Evolutionary conservation across 768 basidiomycete species (phyloP), one percentile per base, ranked within the genome.

Genomic region (Melanogaster broomeanus): DNA sequence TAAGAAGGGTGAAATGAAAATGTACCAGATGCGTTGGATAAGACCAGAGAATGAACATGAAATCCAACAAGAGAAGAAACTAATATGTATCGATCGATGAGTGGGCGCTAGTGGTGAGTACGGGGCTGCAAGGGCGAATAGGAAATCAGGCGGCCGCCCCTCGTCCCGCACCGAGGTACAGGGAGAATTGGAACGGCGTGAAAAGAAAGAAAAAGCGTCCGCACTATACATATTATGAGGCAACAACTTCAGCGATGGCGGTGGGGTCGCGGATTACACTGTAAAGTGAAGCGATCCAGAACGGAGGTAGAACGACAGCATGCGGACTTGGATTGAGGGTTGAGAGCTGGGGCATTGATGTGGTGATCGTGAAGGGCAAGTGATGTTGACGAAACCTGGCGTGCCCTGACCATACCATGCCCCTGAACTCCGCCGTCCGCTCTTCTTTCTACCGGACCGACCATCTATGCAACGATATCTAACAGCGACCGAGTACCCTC

Each of bases 141-240:
- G 40, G 60, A 56, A 64, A 68, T 48, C 46, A 67, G 58, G 67
- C 72, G 57, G 72, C 62, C 69, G 59, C 51, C 57, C 48, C 51
- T 45, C 44, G 45, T 51, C 57, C 46, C 53, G 49, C 48, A 61
- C 46, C 22, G 42, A 56, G 19, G 28, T 46, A 47, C 19, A 46
- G 44, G 15, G n/a, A 48, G 19, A 52, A 48, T 52, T 49, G 49
- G 49, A 57, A 60, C 54, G 55, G 62, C 77, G 60, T 84, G 82
- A 82, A 85, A 77, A 74, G 69, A 81, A 84, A 80, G 79, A 71
- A 80, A 79, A 71, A 85, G 86, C 87, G 87, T 89, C 87, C 87
- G 85, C 87, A 72, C 75, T 69, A 70, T 70, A 71, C 55, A 70
- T 68, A 70, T 72, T 60, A 59, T 68, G 70, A 78, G 71, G 70